phyloP scores from a whole-genome alignment of 768 basidiomycete species.

The Xerocomellus amylosporus region DNA sequence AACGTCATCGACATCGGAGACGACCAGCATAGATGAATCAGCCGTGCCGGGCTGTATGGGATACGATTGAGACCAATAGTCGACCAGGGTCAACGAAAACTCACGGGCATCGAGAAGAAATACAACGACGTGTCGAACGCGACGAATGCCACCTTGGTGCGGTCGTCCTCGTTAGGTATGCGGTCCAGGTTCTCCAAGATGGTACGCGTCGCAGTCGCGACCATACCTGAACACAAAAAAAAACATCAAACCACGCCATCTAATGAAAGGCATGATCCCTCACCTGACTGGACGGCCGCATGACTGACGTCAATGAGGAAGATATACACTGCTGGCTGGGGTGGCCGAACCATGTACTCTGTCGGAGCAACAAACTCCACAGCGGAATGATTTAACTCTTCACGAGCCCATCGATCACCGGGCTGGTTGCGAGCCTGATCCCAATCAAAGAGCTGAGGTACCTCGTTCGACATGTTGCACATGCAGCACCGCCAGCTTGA shows the following conservation, averaged over 20 bases:
- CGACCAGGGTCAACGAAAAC: not conserved
- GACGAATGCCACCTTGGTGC: slow-evolving; percentile 91
- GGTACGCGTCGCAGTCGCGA: slow-evolving; percentile 95
- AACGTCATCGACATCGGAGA: slow-evolving; percentile 95
- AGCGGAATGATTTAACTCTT: slow-evolving; percentile 90
- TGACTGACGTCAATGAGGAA: slow-evolving; percentile 98
- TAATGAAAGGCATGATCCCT: slow-evolving; percentile 12
- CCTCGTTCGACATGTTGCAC: slow-evolving; percentile 98
- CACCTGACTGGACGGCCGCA: slow-evolving; percentile 84
- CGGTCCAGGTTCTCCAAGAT: slow-evolving; percentile 94
- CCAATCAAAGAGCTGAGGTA: slow-evolving; percentile 98
- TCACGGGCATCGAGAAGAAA: slow-evolving; percentile 89
- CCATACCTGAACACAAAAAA: slow-evolving; percentile 66
- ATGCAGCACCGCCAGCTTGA: slow-evolving; percentile 96
- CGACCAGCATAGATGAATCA: slow-evolving; percentile 94
- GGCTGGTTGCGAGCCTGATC: slow-evolving; percentile 91
- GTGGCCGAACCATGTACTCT: slow-evolving; percentile 99
- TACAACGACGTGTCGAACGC: slow-evolving; percentile 91
- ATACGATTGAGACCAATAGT: not conserved
- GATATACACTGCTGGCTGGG: slow-evolving; percentile 94
- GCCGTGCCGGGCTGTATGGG: slow-evolving; percentile 53
- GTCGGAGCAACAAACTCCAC: slow-evolving; percentile 98
- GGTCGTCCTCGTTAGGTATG: slow-evolving; percentile 89
- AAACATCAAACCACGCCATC: not conserved
- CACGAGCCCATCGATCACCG: slow-evolving; percentile 90